Evolutionary conservation across 805 yeast genomes (phyloP).

Genomic region (Candida sonorensis): DNA sequence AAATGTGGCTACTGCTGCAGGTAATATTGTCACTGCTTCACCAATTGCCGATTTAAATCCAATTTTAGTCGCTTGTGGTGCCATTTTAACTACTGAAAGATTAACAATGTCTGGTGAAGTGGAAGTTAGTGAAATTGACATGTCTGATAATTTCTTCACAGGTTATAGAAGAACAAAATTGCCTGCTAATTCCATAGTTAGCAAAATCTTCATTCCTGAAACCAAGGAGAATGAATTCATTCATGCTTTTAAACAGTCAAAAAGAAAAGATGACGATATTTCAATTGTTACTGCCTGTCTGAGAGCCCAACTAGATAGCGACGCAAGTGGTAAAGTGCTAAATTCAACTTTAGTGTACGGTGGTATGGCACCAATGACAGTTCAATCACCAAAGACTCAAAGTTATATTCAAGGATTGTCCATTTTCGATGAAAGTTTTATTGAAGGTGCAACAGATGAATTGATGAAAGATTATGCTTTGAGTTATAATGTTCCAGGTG

Average conservation of each 20-base stretch:
- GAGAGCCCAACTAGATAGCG: slow-evolving; percentile 21
- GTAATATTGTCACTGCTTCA: slow-evolving; percentile 42
- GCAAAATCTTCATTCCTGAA: slow-evolving; percentile 35
- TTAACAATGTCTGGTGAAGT: slow-evolving; percentile 21
- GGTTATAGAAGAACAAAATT: slow-evolving; percentile 36
- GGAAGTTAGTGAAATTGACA: slow-evolving; percentile 20
- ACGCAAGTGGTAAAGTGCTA: slow-evolving; percentile 18
- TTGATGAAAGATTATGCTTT: slow-evolving; percentile 31
- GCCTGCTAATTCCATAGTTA: slow-evolving; percentile 30
- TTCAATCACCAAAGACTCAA: slow-evolving; percentile 30
- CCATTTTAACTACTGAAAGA: slow-evolving; percentile 30
- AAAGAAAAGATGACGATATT: slow-evolving; percentile 44
- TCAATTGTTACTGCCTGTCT: slow-evolving; percentile 41
- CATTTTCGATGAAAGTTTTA: slow-evolving; percentile 17
- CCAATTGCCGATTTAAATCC: slow-evolving; percentile 45
- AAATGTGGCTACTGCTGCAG: slow-evolving; percentile 44
- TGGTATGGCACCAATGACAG: slow-evolving; percentile 43
- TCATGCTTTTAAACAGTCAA: slow-evolving; percentile 37
- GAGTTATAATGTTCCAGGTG: slow-evolving; percentile 40
- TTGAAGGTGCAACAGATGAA: slow-evolving; percentile 25
- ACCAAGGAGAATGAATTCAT: slow-evolving; percentile 30
- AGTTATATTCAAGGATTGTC: slow-evolving; percentile 17
- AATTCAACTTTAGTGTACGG: slow-evolving; percentile 35
- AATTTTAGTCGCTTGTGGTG: slow-evolving; percentile 35
- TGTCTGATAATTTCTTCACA: slow-evolving; percentile 36